Evolutionary conservation across 345 rosid genomes (phyloP), one percentile per base, ranked within the genome.

Genomic region (Citrus reticulata): DNA sequence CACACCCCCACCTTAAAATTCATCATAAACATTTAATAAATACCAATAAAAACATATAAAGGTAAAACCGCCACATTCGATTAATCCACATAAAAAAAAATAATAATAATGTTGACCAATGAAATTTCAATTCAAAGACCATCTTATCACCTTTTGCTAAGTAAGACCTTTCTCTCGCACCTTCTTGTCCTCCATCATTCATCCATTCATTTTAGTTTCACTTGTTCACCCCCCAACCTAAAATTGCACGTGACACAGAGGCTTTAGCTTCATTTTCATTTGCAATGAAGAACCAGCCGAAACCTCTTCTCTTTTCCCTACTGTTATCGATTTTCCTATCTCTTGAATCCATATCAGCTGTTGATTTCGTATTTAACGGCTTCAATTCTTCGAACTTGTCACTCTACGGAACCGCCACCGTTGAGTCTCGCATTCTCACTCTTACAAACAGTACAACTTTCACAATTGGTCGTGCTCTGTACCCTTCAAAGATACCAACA

Each of bases 311-410:
- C 17, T 29, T 76, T 2, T 1, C 74, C 30, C 64, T 82, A 0
- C 13, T 82, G 39, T 54, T 81, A 59, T 54, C 79, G 4, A 9
- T 75, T 9, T 11, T 73, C 30, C 57, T 76, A 2, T 75, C 68
- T 64, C 81, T 66, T 27, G 84, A 73, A n/a, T 61, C 83, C 35
- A 39, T 73, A n/a, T 80, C 78, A 4, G 83, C 95, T 55, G 32
- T 85, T 27, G 95, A 89, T 73, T 90, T 93, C 76, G 67, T 93
- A 85, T 89, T 89, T 88, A 93, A 88, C 74, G 95, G 95, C 66
- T 92, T 95, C 91, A 79, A 84, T 75, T 81, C 84, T 76, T 78
- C 85, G 19, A 77, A 63, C 74, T 72, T 91, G 11, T 83, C 83
- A 4, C 87, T 89, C 81, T 83, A 81, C 54, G 88, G 91, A 62